A percentile compares a stretch with the other conserved stretches of the same genome.
Conservation (phyloP, 192 early-diverging fungal species). For the Entomortierella lignicola region DNA sequence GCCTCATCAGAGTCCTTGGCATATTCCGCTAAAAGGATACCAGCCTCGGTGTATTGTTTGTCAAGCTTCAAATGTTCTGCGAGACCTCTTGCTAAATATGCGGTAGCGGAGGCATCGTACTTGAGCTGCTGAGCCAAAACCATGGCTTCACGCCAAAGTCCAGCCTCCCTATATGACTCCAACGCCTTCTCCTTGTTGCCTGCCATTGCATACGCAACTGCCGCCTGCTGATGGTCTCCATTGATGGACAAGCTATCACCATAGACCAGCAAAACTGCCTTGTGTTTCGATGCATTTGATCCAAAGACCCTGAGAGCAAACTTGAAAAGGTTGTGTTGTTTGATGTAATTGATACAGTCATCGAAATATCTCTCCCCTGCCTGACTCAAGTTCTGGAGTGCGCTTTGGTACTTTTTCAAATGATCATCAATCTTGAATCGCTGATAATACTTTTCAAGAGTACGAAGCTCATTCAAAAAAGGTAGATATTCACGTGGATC, state of each 20-base stretch:
- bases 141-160: slow-evolving; percentile 76
- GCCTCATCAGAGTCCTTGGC: slow-evolving; percentile 75
- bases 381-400: slow-evolving; percentile 75
- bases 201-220: slow-evolving; percentile 68
- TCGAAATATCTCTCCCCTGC: slow-evolving; percentile 66
- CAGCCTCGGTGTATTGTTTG: slow-evolving; percentile 66
- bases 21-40: slow-evolving; percentile 70
- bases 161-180: slow-evolving; percentile 64
- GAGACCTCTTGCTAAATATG: slow-evolving; percentile 65
- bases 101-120: slow-evolving; percentile 57
- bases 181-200: slow-evolving; percentile 68
- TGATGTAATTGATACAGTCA: slow-evolving; percentile 72
- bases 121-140: slow-evolving; percentile 69
- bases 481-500: slow-evolving; percentile 97
- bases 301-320: slow-evolving; percentile 68
- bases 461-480: slow-evolving; percentile 84
- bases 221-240: slow-evolving; percentile 75
- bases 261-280: slow-evolving; percentile 62
- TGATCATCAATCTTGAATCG: slow-evolving; percentile 91
- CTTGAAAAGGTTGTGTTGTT: slow-evolving; percentile 73
- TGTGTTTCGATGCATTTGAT: slow-evolving; percentile 55
- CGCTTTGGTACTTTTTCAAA: slow-evolving; percentile 74
- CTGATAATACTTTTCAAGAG: slow-evolving; percentile 81
- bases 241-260: slow-evolving; percentile 70
- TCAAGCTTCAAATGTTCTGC: slow-evolving; percentile 51